Percentiles rank a stretch among this genome's conserved stretches.
Evolutionary conservation across 768 basidiomycete species (phyloP).

Genomic region (Lactarius vividus): DNA sequence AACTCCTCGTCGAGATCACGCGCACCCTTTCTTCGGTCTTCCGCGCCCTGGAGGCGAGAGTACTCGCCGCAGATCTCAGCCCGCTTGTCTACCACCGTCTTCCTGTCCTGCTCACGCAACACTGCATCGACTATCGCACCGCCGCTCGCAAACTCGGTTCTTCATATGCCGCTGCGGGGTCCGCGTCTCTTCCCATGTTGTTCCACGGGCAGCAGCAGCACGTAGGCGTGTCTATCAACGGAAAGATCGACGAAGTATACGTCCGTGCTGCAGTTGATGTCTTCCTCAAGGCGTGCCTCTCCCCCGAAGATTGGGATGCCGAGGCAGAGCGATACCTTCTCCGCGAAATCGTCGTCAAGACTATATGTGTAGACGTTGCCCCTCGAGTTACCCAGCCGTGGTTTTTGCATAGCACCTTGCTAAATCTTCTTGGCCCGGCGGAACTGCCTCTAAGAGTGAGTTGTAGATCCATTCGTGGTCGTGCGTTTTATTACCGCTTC

Average conservation of each 20-base stretch:
- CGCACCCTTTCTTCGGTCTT: slow-evolving; percentile 55
- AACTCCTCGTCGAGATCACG: slow-evolving; percentile 72
- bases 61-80: slow-evolving; percentile 53
- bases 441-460: slow-evolving; percentile 20
- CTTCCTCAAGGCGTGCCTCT: slow-evolving; percentile 69
- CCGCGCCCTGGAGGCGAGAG: slow-evolving; percentile 57
- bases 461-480: not conserved
- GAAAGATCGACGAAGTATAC: slow-evolving; percentile 69
- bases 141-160: slow-evolving; percentile 59
- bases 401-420: slow-evolving; percentile 75
- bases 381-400: slow-evolving; percentile 81
- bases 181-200: slow-evolving; percentile 57
- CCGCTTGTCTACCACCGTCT: slow-evolving; percentile 59
- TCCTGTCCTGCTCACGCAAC: slow-evolving; percentile 67
- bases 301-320: slow-evolving; percentile 73
- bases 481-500: not conserved
- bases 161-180: slow-evolving; percentile 68
- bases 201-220: slow-evolving; percentile 86
- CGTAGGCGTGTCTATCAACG: slow-evolving; percentile 69
- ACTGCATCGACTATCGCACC: slow-evolving; percentile 75
- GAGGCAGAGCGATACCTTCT: slow-evolving; percentile 79
- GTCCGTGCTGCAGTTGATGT: slow-evolving; percentile 77
- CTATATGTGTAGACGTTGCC: slow-evolving; percentile 52
- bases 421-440: slow-evolving; percentile 59
- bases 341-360: slow-evolving; percentile 79